phyloP scores from a whole-genome alignment of 257 asterid genomes.

The Jacaranda mimosifolia region DNA sequence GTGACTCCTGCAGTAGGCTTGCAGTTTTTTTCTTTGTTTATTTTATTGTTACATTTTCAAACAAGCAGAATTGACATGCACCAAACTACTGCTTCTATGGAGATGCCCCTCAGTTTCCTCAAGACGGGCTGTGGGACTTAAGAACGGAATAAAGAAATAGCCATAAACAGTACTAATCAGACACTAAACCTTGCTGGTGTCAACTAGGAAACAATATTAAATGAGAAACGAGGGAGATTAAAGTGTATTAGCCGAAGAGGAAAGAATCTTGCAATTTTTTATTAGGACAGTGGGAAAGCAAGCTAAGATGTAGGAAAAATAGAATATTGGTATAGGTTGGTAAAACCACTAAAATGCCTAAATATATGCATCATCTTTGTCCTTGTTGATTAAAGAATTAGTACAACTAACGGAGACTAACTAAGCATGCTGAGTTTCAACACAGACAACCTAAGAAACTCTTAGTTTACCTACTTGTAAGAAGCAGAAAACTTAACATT shows the following conservation, averaged over 20 bases:
- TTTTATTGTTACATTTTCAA: not conserved
- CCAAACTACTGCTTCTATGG: not conserved
- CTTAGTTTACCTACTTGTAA: constrained; percentile 14
- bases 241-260: constrained; percentile 13
- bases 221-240: constrained; percentile 18
- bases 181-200: constrained; percentile 43
- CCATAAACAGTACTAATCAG: not conserved
- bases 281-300: constrained; percentile 39
- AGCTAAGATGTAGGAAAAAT: constrained; percentile 9
- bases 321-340: constrained; percentile 31
- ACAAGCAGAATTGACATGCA: not conserved
- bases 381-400: constrained; percentile 34
- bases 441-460: not conserved
- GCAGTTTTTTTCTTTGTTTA: too few species aligned
- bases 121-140: not conserved
- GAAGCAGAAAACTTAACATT: constrained; percentile 2
- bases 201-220: constrained; percentile 38
- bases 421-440: not conserved
- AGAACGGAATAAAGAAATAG: not conserved
- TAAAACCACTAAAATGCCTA: constrained; percentile 22
- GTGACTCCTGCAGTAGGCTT: not conserved
- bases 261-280: constrained; percentile 51
- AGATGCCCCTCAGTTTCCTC: not conserved
- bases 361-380: constrained; percentile 30
- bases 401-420: constrained; percentile 28